Conservation (phyloP, 108 stramenopile genomes). For the Seminavis robusta region DNA sequence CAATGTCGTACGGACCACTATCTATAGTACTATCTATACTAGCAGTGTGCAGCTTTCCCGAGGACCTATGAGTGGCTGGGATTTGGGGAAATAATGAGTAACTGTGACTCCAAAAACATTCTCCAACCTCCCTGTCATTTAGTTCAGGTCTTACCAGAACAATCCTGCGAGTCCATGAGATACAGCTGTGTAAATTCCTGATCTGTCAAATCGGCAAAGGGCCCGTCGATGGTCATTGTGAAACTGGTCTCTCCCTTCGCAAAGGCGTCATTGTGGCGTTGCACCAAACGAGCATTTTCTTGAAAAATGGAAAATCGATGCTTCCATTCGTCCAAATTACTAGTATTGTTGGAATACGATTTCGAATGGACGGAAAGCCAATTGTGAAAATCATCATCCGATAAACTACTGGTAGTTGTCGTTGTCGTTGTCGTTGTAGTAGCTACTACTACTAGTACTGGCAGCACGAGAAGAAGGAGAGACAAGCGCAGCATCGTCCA, state of each 20-base stretch:
- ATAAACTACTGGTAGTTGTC: no score
- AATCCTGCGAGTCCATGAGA: constrained; percentile 41
- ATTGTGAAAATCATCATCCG: no score
- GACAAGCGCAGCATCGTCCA: no score
- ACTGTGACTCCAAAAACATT: not conserved
- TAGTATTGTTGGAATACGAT: no score
- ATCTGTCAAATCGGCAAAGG: constrained; percentile 44
- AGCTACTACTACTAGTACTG: no score
- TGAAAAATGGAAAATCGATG: constrained; percentile 15
- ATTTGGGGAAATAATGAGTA: not conserved
- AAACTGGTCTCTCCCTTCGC: constrained; percentile 27
- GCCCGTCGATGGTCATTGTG: constrained; percentile 30
- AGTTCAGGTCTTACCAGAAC: constrained; percentile 30
- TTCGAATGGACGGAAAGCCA: no score
- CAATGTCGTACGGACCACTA: constrained; percentile 10
- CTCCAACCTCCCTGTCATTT: not conserved
- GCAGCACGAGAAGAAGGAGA: no score
- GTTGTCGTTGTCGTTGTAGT: no score
- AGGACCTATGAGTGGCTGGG: constrained; percentile 3
- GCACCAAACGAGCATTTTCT: constrained; percentile 16
- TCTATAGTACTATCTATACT: not conserved
- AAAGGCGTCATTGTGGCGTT: constrained; percentile 33
- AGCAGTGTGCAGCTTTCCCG: constrained; percentile 3
- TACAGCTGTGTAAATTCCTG: constrained; percentile 30
- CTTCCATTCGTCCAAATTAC: constrained; percentile 12